These are phyloP conservation scores for Aspergillus sergii DNA, from an alignment of 2,329 filamentous ascomycete genomes.

Conservation along the genomic window DNA sequence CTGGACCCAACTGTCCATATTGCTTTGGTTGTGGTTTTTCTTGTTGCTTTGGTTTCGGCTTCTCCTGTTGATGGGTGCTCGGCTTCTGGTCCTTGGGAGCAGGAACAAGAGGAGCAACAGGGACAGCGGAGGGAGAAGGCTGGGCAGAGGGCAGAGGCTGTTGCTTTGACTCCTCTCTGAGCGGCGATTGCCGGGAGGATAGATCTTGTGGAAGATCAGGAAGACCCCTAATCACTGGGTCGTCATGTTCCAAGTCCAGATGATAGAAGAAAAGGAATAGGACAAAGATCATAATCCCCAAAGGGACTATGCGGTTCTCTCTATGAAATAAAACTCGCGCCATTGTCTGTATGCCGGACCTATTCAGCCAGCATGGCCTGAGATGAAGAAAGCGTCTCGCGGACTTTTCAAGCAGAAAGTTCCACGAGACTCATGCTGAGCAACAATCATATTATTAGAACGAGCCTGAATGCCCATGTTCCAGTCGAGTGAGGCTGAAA, in stretches of 20 bases:
- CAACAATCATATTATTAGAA: slow-evolving; percentile 1
- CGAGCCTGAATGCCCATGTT: neutral
- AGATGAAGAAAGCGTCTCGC: neutral
- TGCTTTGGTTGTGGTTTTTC: neutral
- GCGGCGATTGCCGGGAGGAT: neutral
- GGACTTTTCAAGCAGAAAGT: neutral
- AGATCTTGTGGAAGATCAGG: neutral
- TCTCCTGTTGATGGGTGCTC: neutral
- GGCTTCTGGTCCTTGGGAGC: neutral
- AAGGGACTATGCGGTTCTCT: slow-evolving; percentile 28
- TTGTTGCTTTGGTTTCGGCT: neutral
- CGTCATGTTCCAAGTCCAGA: slow-evolving; percentile 24
- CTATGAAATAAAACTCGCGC: slow-evolving; percentile 22
- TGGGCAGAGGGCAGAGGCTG: neutral
- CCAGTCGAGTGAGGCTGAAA: neutral
- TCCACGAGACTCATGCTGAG: neutral
- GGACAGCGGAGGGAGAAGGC: neutral
- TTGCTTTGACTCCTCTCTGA: neutral
- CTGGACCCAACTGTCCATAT: neutral
- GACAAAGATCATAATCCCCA: slow-evolving; percentile 27
- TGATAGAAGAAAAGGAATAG: slow-evolving; percentile 27
- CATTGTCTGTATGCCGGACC: slow-evolving; percentile 4
- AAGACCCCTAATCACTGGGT: neutral
- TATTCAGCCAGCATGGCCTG: neutral
- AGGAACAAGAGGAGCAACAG: neutral